phyloP scores from a whole-genome alignment of 2,329 filamentous ascomycete species.

The Talaromyces sp. region DNA sequence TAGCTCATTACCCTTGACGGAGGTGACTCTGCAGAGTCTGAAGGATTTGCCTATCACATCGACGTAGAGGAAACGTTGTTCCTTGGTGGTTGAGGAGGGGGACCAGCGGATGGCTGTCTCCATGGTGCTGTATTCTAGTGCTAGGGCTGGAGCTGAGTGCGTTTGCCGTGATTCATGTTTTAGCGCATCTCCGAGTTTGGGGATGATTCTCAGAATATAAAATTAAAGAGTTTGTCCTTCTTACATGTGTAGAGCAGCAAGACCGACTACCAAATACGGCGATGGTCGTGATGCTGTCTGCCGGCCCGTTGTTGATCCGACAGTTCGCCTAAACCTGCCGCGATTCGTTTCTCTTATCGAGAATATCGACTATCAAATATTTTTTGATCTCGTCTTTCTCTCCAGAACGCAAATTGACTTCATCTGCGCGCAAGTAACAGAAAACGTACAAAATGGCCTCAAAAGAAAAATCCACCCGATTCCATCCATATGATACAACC shows the following conservation, averaged over 20 bases:
- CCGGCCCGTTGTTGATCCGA: conserved; percentile 30
- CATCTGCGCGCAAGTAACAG: not conserved
- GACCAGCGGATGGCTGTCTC: conserved; percentile 64
- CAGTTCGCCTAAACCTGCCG: conserved; percentile 17
- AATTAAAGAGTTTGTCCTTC: not conserved
- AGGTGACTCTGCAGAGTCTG: conserved; percentile 53
- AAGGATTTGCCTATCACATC: conserved; percentile 60
- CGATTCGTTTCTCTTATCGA: not conserved
- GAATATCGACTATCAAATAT: not conserved
- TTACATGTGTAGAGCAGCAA: not conserved
- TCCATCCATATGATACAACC: conserved; percentile 20
- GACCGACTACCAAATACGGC: conserved; percentile 11
- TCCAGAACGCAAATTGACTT: not conserved
- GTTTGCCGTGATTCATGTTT: conserved; percentile 17
- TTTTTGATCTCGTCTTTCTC: not conserved
- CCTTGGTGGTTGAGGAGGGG: conserved; percentile 51
- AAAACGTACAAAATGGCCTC: conserved; percentile 1
- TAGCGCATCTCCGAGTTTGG: not conserved
- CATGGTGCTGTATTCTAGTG: conserved; percentile 35
- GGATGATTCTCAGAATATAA: not conserved
- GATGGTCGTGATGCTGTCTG: conserved; percentile 21
- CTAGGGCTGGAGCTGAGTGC: not conserved
- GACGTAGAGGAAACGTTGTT: conserved; percentile 59
- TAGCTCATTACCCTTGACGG: conserved; percentile 39
- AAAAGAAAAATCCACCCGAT: conserved; percentile 10